phyloP scores from a whole-genome alignment of 2,329 filamentous ascomycete species.

The Fusarium pseudograminearum region DNA sequence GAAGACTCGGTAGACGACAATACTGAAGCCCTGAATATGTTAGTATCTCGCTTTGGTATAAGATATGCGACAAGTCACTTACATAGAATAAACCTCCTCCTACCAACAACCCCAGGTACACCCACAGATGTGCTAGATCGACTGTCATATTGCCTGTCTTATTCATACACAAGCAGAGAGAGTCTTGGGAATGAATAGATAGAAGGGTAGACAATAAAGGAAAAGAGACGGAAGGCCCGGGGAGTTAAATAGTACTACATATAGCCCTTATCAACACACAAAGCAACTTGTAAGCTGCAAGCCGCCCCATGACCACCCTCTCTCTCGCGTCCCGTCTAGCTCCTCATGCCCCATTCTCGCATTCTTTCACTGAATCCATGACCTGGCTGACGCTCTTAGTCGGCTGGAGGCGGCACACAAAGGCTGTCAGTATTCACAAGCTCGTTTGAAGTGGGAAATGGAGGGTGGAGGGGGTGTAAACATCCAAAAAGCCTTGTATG shows the following conservation, averaged over 20 bases:
- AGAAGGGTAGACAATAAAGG: conserved; percentile 1
- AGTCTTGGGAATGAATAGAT: conserved; percentile 11
- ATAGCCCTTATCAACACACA: conserved; percentile 14
- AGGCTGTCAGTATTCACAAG: conserved; percentile 39
- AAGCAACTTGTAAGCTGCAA: conserved; percentile 5
- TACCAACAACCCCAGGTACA: conserved; percentile 56
- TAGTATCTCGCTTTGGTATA: not conserved
- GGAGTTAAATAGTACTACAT: conserved; percentile 13
- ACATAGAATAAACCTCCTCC: conserved; percentile 57
- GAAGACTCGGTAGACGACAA: conserved; percentile 68
- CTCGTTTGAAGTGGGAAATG: conserved; percentile 5
- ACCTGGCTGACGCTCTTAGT: conserved; percentile 35
- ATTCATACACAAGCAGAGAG: conserved; percentile 4
- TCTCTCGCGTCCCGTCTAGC: conserved; percentile 6
- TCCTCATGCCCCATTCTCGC: conserved; percentile 26
- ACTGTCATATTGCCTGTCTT: conserved; percentile 45
- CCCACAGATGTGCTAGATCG: conserved; percentile 52
- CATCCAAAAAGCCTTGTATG: conserved; percentile 11
- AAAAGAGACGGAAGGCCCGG: conserved; percentile 19
- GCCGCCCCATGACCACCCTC: conserved; percentile 34
- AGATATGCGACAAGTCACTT: conserved; percentile 40
- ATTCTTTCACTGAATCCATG: conserved; percentile 25
- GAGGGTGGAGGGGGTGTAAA: conserved; percentile 21
- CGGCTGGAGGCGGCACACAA: conserved; percentile 49
- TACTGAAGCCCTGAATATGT: conserved; percentile 52